A percentile compares a stretch with the other conserved stretches of the same genome.
These are phyloP conservation scores for Sporothrix luriei DNA, from an alignment of 2,329 filamentous ascomycete genomes.

Conservation along the genomic window DNA sequence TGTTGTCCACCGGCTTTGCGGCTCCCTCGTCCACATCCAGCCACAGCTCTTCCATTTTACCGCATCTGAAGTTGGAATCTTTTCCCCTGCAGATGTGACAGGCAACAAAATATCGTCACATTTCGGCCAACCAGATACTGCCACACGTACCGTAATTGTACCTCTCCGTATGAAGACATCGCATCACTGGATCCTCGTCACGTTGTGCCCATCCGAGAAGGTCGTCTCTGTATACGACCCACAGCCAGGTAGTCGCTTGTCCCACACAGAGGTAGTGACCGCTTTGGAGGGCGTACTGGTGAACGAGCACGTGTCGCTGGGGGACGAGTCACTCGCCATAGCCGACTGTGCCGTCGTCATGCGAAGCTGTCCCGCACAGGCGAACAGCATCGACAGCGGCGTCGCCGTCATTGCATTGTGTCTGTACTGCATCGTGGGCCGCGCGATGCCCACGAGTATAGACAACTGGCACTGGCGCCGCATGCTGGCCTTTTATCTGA, in stretches of 20 bases:
- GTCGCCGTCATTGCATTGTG: not conserved
- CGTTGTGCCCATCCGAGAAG: not conserved
- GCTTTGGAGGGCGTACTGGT: not conserved
- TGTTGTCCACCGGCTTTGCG: not conserved
- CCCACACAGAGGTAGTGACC: not conserved
- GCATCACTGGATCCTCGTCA: not conserved
- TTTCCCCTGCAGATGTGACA: not conserved
- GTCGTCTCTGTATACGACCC: not conserved
- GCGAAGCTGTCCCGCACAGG: not conserved
- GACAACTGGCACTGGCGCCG: not conserved
- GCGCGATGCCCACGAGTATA: not conserved
- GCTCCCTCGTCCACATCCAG: conserved; percentile 1
- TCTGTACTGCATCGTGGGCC: not conserved
- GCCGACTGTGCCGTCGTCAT: not conserved
- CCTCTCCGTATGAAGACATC: not conserved
- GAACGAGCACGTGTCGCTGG: not conserved
- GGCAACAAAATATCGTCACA: not conserved
- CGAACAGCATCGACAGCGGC: not conserved
- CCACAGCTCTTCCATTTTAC: not conserved
- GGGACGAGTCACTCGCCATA: not conserved
- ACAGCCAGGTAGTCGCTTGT: not conserved
- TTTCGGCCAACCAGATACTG: not conserved
- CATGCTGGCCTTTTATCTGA: conserved; percentile 9
- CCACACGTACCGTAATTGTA: not conserved
- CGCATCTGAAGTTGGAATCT: not conserved